phyloP scores from a whole-genome alignment of 2,329 filamentous ascomycete species.

The Fusarium temperatum region DNA sequence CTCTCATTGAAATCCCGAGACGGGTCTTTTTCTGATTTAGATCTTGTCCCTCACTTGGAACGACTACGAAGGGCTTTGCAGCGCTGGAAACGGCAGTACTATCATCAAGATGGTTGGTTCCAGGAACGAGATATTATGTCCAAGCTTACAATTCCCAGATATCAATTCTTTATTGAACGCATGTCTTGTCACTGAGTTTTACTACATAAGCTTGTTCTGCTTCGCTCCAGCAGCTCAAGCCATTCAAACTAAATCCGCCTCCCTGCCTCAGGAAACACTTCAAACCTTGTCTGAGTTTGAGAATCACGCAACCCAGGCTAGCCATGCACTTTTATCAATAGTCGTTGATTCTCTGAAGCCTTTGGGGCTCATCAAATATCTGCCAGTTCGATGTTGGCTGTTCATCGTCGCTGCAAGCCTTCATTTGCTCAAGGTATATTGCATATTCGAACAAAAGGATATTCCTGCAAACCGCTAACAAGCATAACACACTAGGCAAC shows the following conservation, averaged over 20 bases:
- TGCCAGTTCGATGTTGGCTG: neutral
- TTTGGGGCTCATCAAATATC: neutral
- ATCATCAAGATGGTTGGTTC: neutral
- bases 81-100: neutral
- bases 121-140: rapidly evolving
- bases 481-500: neutral
- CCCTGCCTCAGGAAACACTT: neutral
- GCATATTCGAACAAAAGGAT: rapidly evolving
- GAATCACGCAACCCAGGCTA: neutral
- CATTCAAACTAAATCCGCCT: neutral
- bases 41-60: neutral
- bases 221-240: neutral
- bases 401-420: neutral
- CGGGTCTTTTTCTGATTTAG: neutral
- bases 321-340: neutral
- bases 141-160: neutral
- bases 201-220: neutral
- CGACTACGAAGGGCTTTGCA: neutral
- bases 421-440: neutral
- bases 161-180: neutral
- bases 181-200: neutral
- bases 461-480: neutral
- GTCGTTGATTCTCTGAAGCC: neutral
- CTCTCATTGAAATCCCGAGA: neutral
- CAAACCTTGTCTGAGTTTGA: neutral